Base-by-base conservation (phyloP, 257 asterid genomes). In the Capsicum baccatum region DNA sequence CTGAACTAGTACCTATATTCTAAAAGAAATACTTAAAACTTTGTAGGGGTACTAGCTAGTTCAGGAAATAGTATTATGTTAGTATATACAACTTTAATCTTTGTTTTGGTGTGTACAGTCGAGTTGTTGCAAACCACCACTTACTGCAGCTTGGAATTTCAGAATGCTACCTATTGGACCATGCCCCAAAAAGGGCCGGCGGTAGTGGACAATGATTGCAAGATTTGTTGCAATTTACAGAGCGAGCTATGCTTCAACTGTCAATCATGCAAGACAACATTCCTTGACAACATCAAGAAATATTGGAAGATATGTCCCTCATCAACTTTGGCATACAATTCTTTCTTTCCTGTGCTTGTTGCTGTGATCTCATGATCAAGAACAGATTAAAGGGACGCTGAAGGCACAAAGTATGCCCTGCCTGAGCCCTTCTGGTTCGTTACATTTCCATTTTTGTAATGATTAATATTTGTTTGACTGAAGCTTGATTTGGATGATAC, bases 61-160 rank as follows among this genome's bases (percentile, higher is more conserved):
- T 26, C 33, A 26, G 33, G 33, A 26, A 26, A 26, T 26, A 26
- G 33, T 26, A 26, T 26, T 4, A 8, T 44, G 1, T 47, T 42
- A 9, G 6, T 17, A 5, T 6, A 13, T 26, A 12, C 4, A 21
- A 35, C 56, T 9, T 16, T 39, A 7, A 16, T 15, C 19, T 71
- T 2, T 48, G 42, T 17, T 6, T 84, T 12, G 2, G 6, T n/a
- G 26, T 35, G 47, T 66, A 83, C 76, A 92, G 97, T 87, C 91
- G 81, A 92, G 94, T 64, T 92, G 97, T 85, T 92, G 94, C 90
- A 87, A 89, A 84, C 94, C 94, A 62, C 94, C 3, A 73, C n/a
- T 8, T 83, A 86, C 83, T 92, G 94, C 37, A 92, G 92, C 58
- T 79, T 86, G 9, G 48, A 83, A 78, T 87, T 88, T 86, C 74